Evolutionary conservation across 1,284 basidiomycete genomes (phyloP).

Genomic region (Coniferiporia sulphurascens): DNA sequence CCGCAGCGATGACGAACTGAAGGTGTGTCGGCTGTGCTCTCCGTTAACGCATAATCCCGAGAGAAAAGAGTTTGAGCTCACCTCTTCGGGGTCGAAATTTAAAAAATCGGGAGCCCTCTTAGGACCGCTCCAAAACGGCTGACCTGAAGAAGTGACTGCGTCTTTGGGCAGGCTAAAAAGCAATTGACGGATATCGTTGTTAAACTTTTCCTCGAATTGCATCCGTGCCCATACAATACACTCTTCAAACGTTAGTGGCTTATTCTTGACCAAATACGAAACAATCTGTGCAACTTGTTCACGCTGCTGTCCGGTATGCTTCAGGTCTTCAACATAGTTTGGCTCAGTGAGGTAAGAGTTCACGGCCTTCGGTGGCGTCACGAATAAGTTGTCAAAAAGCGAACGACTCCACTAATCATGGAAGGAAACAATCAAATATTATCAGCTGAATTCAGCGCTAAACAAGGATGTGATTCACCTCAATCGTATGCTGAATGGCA

Average conservation of each 20-base stretch:
- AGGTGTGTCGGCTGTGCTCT: conserved; percentile 73
- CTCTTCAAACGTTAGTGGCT: conserved; percentile 94
- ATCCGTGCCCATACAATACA: conserved; percentile 97
- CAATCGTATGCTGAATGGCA: conserved; percentile 98
- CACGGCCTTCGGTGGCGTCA: conserved; percentile 91
- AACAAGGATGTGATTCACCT: conserved; percentile 43
- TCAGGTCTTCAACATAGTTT: conserved; percentile 88
- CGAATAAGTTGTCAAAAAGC: conserved; percentile 90
- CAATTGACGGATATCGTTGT: conserved; percentile 91
- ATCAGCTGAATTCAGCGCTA: conserved; percentile 3
- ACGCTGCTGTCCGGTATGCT: conserved; percentile 87
- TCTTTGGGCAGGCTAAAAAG: conserved; percentile 95
- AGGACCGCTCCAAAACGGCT: conserved; percentile 96
- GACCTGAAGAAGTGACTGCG: conserved; percentile 82
- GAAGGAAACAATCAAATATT: conserved; percentile 10
- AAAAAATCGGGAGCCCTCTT: conserved; percentile 97
- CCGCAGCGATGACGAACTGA: conserved; percentile 87
- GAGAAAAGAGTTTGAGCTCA: conserved; percentile 37
- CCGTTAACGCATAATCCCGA: not conserved
- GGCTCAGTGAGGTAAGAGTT: conserved; percentile 97
- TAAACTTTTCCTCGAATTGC: conserved; percentile 94
- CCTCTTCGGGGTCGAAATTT: conserved; percentile 81
- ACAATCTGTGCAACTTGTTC: conserved; percentile 91
- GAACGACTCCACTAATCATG: conserved; percentile 81
- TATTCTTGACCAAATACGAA: conserved; percentile 86